Evolutionary conservation across 2,329 filamentous ascomycete species (phyloP).

Genomic region (Pseudocercospora crystallina): DNA sequence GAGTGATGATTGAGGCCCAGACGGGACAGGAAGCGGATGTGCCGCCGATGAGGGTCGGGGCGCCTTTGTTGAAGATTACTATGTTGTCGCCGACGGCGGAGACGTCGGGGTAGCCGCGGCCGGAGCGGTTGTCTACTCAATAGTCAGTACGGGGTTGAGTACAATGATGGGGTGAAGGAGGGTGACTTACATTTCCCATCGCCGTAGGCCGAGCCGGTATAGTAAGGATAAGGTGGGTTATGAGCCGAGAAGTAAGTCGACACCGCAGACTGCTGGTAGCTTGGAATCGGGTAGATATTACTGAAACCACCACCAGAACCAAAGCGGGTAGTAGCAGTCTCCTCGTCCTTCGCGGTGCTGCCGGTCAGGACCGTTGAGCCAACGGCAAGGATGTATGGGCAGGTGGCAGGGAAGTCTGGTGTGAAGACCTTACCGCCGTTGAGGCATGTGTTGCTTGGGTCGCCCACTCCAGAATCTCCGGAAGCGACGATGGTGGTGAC

Average conservation of each 20-base stretch:
- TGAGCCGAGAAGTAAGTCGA: slow-evolving; percentile 34
- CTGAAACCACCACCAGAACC: slow-evolving; percentile 43
- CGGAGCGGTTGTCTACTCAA: slow-evolving; percentile 29
- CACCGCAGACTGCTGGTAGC: slow-evolving; percentile 43
- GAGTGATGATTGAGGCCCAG: slow-evolving; percentile 28
- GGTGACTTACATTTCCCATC: slow-evolving; percentile 30
- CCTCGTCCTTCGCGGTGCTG: slow-evolving; percentile 35
- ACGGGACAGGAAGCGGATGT: slow-evolving; percentile 29
- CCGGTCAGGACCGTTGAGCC: slow-evolving; percentile 44
- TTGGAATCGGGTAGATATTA: slow-evolving; percentile 36
- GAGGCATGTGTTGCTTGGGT: slow-evolving; percentile 35
- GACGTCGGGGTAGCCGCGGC: slow-evolving; percentile 45
- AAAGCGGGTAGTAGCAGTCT: slow-evolving; percentile 43
- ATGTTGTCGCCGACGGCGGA: slow-evolving; percentile 32
- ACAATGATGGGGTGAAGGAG: slow-evolving; percentile 3
- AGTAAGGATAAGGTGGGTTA: slow-evolving; percentile 29
- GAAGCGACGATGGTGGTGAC: slow-evolving; percentile 51
- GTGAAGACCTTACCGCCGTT: slow-evolving; percentile 42
- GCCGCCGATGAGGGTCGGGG: slow-evolving; percentile 28
- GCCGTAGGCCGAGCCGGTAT: slow-evolving; percentile 54
- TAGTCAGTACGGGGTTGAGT: neutral
- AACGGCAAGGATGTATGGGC: slow-evolving; percentile 41
- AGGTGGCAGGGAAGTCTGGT: slow-evolving; percentile 41
- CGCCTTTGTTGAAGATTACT: slow-evolving; percentile 22
- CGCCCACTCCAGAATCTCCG: slow-evolving; percentile 47